phyloP scores from a whole-genome alignment of 306 rosid genomes.

The Cicer pinnatifidum region DNA sequence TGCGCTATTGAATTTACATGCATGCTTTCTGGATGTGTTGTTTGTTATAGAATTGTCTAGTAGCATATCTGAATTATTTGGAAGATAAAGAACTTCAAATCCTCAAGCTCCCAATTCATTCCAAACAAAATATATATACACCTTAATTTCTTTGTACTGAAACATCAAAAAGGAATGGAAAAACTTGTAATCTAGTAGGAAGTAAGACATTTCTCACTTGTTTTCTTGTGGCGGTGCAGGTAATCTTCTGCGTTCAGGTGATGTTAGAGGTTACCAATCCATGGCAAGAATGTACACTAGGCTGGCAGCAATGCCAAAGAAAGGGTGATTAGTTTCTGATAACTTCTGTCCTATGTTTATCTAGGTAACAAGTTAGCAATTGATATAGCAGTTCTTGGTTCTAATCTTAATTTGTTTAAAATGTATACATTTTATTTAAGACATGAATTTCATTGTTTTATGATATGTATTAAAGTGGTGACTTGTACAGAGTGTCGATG shows the following conservation, averaged over 20 bases:
- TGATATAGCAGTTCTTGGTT: constrained; percentile 16
- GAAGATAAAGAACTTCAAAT: constrained; percentile 37
- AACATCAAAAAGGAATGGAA: not conserved
- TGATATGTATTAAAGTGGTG: constrained; percentile 30
- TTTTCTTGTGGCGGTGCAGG: constrained; percentile 53
- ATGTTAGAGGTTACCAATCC: constrained; percentile 82
- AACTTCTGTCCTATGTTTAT: constrained; percentile 35
- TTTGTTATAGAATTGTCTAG: constrained; percentile 5
- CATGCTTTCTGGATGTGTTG: constrained; percentile 15
- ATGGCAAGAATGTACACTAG: constrained; percentile 98
- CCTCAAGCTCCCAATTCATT: constrained; percentile 16
- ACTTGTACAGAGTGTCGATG: constrained; percentile 41
- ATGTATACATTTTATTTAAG: constrained; percentile 34
- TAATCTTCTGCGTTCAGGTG: constrained; percentile 91
- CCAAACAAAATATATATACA: constrained; percentile 11
- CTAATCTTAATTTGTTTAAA: constrained; percentile 36
- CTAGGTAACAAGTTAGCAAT: constrained; percentile 35
- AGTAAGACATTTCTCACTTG: not conserved
- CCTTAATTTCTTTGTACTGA: constrained; percentile 6
- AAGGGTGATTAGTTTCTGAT: constrained; percentile 63
- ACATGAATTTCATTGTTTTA: constrained; percentile 36
- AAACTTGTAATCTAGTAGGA: constrained; percentile 30
- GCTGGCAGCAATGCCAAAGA: constrained; percentile 98
- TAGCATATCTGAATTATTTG: constrained; percentile 22
- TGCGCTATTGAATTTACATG: constrained; percentile 12